Conservation (phyloP, 1,284 basidiomycete genomes). For the Rhodotorula sp. region DNA sequence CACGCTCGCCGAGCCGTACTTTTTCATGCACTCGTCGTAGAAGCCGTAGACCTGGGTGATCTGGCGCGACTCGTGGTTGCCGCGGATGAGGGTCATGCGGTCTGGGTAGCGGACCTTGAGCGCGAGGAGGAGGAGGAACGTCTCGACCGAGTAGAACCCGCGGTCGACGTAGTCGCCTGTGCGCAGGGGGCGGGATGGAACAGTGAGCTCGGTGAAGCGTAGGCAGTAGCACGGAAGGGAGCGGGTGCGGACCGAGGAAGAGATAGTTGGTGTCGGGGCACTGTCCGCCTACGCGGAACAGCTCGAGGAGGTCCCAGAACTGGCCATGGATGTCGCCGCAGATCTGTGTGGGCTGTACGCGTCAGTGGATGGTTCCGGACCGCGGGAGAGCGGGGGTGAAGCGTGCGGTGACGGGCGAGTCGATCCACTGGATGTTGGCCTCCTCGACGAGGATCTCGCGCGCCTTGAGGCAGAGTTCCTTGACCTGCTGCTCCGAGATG, state of each 20-base stretch:
- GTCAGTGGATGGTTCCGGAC: not conserved
- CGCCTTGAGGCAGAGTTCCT: slow-evolving; percentile 89
- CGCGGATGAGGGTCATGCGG: slow-evolving; percentile 93
- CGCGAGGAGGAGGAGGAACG: slow-evolving; percentile 88
- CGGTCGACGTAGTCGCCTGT: slow-evolving; percentile 91
- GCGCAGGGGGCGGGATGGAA: not conserved
- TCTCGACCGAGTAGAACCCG: slow-evolving; percentile 97
- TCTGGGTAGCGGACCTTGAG: slow-evolving; percentile 98
- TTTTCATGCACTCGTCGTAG: slow-evolving; percentile 96
- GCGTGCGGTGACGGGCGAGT: slow-evolving; percentile 90
- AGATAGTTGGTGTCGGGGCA: slow-evolving; percentile 97
- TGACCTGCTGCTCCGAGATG: slow-evolving; percentile 89
- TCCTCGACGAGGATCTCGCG: slow-evolving; percentile 90
- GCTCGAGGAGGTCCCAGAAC: slow-evolving; percentile 95
- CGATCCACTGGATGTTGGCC: slow-evolving; percentile 93
- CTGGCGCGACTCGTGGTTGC: slow-evolving; percentile 98
- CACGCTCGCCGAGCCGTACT: slow-evolving; percentile 92
- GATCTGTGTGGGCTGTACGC: slow-evolving; percentile 62
- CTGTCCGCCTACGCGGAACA: slow-evolving; percentile 91
- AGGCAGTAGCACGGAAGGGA: too few species aligned
- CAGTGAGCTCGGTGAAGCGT: not conserved
- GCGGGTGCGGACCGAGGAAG: slow-evolving; percentile 79
- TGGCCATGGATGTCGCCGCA: slow-evolving; percentile 99
- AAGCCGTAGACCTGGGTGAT: slow-evolving; percentile 99
- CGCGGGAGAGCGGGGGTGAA: not conserved